Evolutionary conservation across 352 stramenopile species (phyloP).

Genomic region (Elongisporangium prolatum): DNA sequence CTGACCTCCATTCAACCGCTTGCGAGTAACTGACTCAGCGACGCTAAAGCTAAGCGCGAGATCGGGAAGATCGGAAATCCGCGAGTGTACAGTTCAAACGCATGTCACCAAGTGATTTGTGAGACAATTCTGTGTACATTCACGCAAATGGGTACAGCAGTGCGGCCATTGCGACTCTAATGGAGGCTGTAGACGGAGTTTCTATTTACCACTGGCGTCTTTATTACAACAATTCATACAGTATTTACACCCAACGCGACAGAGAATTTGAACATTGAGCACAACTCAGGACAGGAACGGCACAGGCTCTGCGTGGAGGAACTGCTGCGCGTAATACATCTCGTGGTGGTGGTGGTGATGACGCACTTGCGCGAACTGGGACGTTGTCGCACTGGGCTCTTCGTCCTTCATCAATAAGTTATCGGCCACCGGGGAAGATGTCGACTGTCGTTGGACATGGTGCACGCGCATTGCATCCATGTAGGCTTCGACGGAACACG

Average conservation of each 20-base stretch:
- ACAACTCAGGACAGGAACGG: not conserved
- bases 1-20: no score
- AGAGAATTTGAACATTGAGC: no score
- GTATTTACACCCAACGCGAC: not conserved
- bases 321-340: not conserved
- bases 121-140: not conserved
- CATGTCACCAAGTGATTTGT: not conserved
- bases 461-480: not conserved
- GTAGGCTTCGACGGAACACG: not conserved
- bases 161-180: not conserved
- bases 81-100: not conserved
- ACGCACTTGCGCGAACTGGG: not conserved
- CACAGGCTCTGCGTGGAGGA: not conserved
- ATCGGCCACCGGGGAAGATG: not conserved
- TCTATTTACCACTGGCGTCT: not conserved
- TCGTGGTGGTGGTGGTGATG: not conserved
- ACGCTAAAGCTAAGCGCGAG: no score
- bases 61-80: not conserved
- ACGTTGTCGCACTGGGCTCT: not conserved
- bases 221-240: not conserved
- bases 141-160: not conserved
- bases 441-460: not conserved
- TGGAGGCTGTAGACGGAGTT: not conserved
- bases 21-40: no score
- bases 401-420: not conserved